phyloP scores from a whole-genome alignment of 2,329 filamentous ascomycete species.

The Ascochyta koolunga region DNA sequence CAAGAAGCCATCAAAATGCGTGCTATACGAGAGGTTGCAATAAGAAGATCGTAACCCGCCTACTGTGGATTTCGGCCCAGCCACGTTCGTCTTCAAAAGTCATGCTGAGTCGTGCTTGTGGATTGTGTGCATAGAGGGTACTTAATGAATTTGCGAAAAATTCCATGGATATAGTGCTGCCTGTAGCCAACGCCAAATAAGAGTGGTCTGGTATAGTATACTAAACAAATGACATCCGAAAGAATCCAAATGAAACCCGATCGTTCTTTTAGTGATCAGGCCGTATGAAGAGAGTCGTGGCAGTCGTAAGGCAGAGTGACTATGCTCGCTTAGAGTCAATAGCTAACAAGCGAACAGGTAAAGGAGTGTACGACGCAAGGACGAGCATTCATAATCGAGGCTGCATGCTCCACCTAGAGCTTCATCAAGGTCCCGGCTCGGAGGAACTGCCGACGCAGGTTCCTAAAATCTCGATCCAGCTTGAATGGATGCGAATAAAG shows the following conservation, averaged over 20 bases:
- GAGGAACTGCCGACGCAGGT: background rate
- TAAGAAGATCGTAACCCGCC: background rate
- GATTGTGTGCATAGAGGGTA: slow-evolving; percentile 1
- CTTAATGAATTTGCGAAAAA: slow-evolving; percentile 11
- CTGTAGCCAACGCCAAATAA: slow-evolving; percentile 23
- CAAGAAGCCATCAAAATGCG: background rate
- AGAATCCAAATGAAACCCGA: background rate
- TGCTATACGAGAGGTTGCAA: slow-evolving; percentile 13
- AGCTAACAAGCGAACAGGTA: slow-evolving; percentile 10
- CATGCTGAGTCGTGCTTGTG: background rate
- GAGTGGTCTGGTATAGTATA: slow-evolving; percentile 23
- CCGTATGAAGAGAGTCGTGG: slow-evolving; percentile 10
- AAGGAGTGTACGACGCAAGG: background rate
- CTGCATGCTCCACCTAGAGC: background rate
- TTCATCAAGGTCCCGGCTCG: background rate
- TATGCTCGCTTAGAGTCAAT: slow-evolving; percentile 11
- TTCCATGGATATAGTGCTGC: slow-evolving; percentile 28
- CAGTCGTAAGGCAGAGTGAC: slow-evolving; percentile 12
- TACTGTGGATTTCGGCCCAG: background rate
- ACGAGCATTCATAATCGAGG: background rate
- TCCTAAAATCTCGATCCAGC: background rate
- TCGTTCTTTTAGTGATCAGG: background rate
- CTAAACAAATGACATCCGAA: slow-evolving; percentile 9
- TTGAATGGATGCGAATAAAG: background rate
- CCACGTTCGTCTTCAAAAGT: background rate